Conservation (phyloP, 805 yeast genomes). For the Candida chilensis region DNA sequence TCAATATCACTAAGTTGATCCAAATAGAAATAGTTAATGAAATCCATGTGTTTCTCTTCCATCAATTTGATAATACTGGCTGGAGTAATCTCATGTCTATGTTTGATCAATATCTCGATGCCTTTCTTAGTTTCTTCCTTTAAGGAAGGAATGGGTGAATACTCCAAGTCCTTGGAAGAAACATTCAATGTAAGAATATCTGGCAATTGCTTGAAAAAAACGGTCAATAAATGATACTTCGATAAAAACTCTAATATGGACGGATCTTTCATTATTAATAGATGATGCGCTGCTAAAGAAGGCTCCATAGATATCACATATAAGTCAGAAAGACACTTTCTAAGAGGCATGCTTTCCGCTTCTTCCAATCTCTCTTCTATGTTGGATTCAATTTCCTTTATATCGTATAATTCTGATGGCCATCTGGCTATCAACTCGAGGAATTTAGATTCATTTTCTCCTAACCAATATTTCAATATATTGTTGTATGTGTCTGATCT, state of each 20-base stretch:
- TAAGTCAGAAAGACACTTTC: conserved; percentile 39
- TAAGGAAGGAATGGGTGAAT: conserved; percentile 35
- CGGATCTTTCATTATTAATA: conserved; percentile 46
- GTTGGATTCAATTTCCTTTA: conserved; percentile 26
- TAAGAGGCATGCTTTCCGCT: conserved; percentile 13
- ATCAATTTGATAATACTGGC: conserved; percentile 37
- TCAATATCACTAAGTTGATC: conserved; percentile 50
- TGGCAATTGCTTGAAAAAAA: conserved; percentile 40
- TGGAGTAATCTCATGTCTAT: conserved; percentile 59
- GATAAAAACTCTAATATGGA: conserved; percentile 49
- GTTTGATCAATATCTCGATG: conserved; percentile 47
- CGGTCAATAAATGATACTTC: conserved; percentile 51
- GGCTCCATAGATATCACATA: conserved; percentile 53
- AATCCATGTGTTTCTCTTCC: conserved; percentile 26
- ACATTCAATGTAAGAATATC: conserved; percentile 36
- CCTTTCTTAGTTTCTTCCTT: conserved; percentile 22
- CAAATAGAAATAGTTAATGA: conserved; percentile 57
- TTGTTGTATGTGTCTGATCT: conserved; percentile 14
- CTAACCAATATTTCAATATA: conserved; percentile 43
- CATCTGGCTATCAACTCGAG: conserved; percentile 38
- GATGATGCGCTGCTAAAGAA: conserved; percentile 52
- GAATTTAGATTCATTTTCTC: conserved; percentile 29
- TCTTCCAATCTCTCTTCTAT: conserved; percentile 37
- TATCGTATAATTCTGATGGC: conserved; percentile 48
- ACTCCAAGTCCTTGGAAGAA: conserved; percentile 21